Conservation (phyloP, 2,329 filamentous ascomycete species). For the Sporothrix phasma region DNA sequence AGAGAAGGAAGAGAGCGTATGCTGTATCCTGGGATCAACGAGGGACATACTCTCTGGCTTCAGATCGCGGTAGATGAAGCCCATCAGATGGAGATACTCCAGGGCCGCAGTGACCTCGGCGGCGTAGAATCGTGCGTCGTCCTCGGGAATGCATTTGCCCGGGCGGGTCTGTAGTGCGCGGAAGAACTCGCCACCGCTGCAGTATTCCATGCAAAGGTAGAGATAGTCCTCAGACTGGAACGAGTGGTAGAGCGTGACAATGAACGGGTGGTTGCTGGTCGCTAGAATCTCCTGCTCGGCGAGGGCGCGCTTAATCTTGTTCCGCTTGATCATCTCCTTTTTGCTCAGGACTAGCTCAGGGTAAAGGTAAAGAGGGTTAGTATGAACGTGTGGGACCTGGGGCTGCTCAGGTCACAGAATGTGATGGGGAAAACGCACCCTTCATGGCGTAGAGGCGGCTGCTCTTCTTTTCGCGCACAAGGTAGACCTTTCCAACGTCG, state of each 20-base stretch:
- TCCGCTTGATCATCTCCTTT: slow-evolving; percentile 99
- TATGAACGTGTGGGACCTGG: too few relatives aligned
- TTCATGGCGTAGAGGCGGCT: slow-evolving; percentile 96
- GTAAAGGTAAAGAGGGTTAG: not conserved
- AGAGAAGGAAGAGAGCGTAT: not conserved
- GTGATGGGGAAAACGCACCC: slow-evolving; percentile 47
- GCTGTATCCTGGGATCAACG: too few relatives aligned
- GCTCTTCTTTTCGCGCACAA: slow-evolving; percentile 97
- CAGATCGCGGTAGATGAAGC: slow-evolving; percentile 95
- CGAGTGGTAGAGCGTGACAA: slow-evolving; percentile 95
- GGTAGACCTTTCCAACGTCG: slow-evolving; percentile 95
- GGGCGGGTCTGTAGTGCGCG: slow-evolving; percentile 89
- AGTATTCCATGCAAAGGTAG: slow-evolving; percentile 99
- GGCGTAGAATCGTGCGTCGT: slow-evolving; percentile 93
- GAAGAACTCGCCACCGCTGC: slow-evolving; percentile 97
- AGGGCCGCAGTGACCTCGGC: slow-evolving; percentile 93
- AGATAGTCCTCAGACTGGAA: slow-evolving; percentile 98
- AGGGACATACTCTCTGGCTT: slow-evolving; percentile 81
- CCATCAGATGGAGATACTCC: slow-evolving; percentile 97
- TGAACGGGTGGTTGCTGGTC: slow-evolving; percentile 97
- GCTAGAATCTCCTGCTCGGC: slow-evolving; percentile 97
- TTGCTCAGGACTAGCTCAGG: slow-evolving; percentile 72
- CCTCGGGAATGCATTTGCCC: slow-evolving; percentile 94
- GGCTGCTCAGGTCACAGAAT: too few relatives aligned
- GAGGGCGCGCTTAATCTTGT: slow-evolving; percentile 97